Percentiles rank a stretch among this genome's conserved stretches.
These are phyloP conservation scores for Solanum chilense DNA, from an alignment of 257 asterid species.

Conservation along the genomic window DNA sequence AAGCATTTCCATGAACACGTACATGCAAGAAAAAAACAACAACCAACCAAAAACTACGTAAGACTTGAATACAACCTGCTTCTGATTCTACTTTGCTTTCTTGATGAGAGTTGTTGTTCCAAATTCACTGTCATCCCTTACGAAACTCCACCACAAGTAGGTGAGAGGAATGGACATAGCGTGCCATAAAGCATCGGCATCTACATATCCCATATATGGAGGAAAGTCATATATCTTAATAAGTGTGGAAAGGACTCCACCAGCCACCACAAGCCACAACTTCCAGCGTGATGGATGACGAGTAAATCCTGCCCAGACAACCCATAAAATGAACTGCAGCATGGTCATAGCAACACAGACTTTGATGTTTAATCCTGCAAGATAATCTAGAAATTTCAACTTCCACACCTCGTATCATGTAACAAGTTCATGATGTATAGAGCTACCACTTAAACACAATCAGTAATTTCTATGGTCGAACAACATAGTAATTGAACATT, in stretches of 20 bases:
- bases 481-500: background rate
- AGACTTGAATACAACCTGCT: background rate
- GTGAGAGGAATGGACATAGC: constrained; percentile 64
- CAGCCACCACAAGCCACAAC: constrained; percentile 54
- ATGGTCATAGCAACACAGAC: constrained; percentile 48
- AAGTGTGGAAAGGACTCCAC: constrained; percentile 51
- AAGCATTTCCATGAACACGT: background rate
- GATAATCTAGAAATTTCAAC: background rate
- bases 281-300: constrained; percentile 65
- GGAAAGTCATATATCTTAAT: constrained; percentile 70
- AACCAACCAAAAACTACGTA: background rate
- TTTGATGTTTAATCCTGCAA: constrained; percentile 70
- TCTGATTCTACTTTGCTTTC: constrained; percentile 34
- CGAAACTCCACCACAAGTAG: constrained; percentile 82
- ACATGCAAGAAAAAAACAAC: background rate
- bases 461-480: background rate
- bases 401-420: background rate
- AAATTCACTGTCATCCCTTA: constrained; percentile 61
- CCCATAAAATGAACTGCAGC: constrained; percentile 47
- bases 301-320: constrained; percentile 59
- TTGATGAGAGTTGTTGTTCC: constrained; percentile 45
- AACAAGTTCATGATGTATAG: background rate
- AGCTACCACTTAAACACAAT: background rate
- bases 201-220: constrained; percentile 54
- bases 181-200: constrained; percentile 80